Conservation (phyloP, 306 rosid species). For the Quercus wislizeni region DNA sequence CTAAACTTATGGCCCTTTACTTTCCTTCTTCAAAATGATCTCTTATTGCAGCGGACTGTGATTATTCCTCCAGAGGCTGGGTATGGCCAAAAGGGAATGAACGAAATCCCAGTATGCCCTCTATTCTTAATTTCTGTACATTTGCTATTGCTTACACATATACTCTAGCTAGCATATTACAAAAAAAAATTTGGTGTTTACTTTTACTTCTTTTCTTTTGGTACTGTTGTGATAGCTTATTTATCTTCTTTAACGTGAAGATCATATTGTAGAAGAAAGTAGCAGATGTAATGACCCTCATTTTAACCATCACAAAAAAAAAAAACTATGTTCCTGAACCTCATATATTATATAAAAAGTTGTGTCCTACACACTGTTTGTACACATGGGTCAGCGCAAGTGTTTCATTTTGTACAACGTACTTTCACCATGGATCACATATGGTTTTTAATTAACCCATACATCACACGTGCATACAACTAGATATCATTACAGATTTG, state of each 20-base stretch:
- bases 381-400: no score
- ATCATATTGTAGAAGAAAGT: background rate
- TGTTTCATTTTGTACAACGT: no score
- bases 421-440: no score
- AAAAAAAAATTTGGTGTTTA: no score
- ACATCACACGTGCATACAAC: no score
- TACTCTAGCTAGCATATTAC: background rate
- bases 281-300: background rate
- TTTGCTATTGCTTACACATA: background rate
- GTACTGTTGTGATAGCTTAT: background rate
- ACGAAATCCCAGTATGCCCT: slow-evolving; percentile 79
- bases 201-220: background rate
- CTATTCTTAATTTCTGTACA: background rate
- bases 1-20: background rate
- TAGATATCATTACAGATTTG: background rate
- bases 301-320: no score
- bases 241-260: background rate
- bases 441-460: no score
- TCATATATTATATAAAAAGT: no score
- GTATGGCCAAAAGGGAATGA: slow-evolving; percentile 78
- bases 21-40: background rate
- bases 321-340: no score
- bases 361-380: no score
- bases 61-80: slow-evolving; percentile 88
- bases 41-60: slow-evolving; percentile 69